Conservation (phyloP, 1,284 basidiomycete species). For the Pyrrhoderma noxium region DNA sequence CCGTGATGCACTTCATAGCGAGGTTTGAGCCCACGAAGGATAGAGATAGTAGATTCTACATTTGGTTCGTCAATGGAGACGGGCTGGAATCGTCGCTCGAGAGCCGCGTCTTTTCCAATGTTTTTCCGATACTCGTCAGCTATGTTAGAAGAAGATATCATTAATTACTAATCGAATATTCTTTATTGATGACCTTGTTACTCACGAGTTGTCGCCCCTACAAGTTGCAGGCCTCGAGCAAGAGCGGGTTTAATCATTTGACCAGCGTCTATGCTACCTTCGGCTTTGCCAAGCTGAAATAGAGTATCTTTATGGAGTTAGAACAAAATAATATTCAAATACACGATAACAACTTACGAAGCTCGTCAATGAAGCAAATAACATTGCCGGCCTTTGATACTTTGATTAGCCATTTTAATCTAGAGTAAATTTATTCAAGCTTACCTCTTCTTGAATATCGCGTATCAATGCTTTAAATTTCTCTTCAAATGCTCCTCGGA, state of each 20-base stretch:
- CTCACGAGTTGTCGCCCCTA: constrained; percentile 82
- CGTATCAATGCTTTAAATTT: constrained; percentile 82
- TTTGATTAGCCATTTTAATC: neutral
- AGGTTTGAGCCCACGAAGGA: constrained; percentile 79
- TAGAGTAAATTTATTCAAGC: constrained; percentile 18
- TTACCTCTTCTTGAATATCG: constrained; percentile 80
- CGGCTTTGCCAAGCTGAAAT: constrained; percentile 84
- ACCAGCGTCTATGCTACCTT: constrained; percentile 87
- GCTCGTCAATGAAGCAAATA: constrained; percentile 90
- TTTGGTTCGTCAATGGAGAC: constrained; percentile 84
- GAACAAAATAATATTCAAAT: constrained; percentile 4
- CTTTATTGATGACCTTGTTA: neutral
- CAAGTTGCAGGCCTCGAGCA: constrained; percentile 77
- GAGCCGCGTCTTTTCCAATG: constrained; percentile 87
- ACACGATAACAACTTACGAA: constrained; percentile 47
- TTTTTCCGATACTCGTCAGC: constrained; percentile 88
- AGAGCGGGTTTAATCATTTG: constrained; percentile 90
- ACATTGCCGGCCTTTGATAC: constrained; percentile 49
- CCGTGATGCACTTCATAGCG: constrained; percentile 89
- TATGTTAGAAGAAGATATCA: constrained; percentile 22
- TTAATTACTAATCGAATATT: neutral
- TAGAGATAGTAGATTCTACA: constrained; percentile 81
- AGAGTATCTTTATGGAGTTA: constrained; percentile 46
- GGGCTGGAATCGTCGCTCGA: constrained; percentile 87
- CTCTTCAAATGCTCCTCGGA: constrained; percentile 88